These are phyloP conservation scores for Plantago major DNA, from an alignment of 257 asterid species.

Conservation along the genomic window DNA sequence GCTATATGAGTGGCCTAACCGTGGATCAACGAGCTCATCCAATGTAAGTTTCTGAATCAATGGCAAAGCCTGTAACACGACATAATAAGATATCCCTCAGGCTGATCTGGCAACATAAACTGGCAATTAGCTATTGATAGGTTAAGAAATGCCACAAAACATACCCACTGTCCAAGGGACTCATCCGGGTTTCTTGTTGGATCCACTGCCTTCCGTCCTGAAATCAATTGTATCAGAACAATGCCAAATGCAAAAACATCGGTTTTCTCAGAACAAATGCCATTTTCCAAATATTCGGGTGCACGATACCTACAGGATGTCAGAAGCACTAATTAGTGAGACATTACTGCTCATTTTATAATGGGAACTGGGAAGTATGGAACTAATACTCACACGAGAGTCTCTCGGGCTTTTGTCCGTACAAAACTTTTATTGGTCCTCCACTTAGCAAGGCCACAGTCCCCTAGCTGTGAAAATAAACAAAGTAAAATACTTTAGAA, in stretches of 20 bases:
- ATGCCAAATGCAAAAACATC: conserved; percentile 65
- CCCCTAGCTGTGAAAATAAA: conserved; percentile 44
- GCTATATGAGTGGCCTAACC: conserved; percentile 51
- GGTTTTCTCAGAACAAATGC: conserved; percentile 42
- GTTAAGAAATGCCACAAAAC: conserved; percentile 7
- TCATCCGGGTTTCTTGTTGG: conserved; percentile 27
- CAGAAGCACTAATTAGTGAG: not conserved
- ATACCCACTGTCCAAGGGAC: conserved; percentile 64
- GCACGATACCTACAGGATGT: conserved; percentile 55
- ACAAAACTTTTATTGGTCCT: conserved; percentile 27
- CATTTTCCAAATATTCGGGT: conserved; percentile 63
- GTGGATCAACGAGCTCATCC: conserved; percentile 60
- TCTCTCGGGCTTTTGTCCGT: conserved; percentile 35
- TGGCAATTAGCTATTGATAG: not conserved
- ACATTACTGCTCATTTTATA: not conserved
- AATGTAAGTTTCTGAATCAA: conserved; percentile 45
- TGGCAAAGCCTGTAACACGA: conserved; percentile 51
- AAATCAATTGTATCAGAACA: conserved; percentile 57
- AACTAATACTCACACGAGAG: conserved; percentile 40
- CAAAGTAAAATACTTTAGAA: conserved; percentile 2
- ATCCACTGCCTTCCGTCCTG: conserved; percentile 50
- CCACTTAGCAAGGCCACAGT: conserved; percentile 59
- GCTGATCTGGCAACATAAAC: not conserved
- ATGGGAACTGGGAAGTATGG: not conserved
- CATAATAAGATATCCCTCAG: not conserved